Conservation (phyloP, 2,329 filamentous ascomycete genomes). For the Pseudopithomyces chartarum region DNA sequence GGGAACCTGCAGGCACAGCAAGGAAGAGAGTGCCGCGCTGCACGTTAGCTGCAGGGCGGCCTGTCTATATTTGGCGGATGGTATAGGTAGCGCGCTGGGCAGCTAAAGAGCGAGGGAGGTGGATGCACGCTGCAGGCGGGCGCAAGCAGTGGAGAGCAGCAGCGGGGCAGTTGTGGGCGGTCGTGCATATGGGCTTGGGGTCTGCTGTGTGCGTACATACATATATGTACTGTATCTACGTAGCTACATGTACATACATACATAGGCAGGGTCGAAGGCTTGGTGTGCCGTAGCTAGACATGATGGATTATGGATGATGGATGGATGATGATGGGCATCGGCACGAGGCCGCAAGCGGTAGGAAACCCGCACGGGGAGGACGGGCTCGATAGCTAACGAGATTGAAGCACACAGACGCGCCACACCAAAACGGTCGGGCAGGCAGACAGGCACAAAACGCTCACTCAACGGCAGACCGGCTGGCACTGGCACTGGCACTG, state of each 20-base stretch:
- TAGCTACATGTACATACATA: too few relatives aligned
- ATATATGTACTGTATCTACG: too few relatives aligned
- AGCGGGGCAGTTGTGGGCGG: background rate
- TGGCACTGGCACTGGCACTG: background rate
- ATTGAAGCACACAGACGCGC: conserved; percentile 1
- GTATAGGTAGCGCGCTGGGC: conserved; percentile 31
- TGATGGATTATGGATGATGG: background rate
- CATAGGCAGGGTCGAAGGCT: too few relatives aligned
- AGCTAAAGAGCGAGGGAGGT: conserved; percentile 17
- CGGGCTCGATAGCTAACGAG: conserved; percentile 9
- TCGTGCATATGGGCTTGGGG: too few relatives aligned
- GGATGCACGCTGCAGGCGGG: conserved; percentile 11
- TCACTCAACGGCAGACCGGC: background rate
- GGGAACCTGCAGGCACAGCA: conserved; percentile 35
- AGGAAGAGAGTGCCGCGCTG: conserved; percentile 23
- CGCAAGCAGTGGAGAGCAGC: background rate
- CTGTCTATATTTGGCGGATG: conserved; percentile 22
- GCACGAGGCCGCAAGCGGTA: conserved; percentile 10
- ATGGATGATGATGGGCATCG: background rate
- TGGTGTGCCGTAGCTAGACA: too few relatives aligned
- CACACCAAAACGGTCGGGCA: background rate
- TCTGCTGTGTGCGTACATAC: too few relatives aligned
- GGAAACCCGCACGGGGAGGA: conserved; percentile 9
- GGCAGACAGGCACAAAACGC: background rate
- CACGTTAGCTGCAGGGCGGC: conserved; percentile 17